phyloP scores from a whole-genome alignment of 495 filamentous ascomycete species.

The Massariosphaeria phaeospora region DNA sequence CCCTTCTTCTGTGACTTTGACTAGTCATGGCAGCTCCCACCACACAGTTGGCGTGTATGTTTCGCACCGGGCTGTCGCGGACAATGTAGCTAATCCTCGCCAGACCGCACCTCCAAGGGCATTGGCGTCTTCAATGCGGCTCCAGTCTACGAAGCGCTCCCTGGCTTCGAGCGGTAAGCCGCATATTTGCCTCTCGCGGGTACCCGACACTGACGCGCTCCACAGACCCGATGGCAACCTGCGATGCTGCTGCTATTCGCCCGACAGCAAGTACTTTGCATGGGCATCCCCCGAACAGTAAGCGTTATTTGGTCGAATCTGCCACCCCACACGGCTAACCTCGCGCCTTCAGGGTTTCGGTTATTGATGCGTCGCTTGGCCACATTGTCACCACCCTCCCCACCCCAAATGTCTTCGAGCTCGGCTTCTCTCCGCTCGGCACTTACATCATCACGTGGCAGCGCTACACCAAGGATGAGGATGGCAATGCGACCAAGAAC shows the following conservation, averaged over 20 bases:
- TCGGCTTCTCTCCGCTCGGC: conserved; percentile 88
- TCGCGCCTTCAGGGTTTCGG: conserved; percentile 60
- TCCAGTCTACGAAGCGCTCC: conserved; percentile 77
- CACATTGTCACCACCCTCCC: conserved; percentile 68
- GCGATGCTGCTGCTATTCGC: conserved; percentile 90
- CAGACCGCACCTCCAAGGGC: conserved; percentile 88
- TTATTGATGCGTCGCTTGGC: conserved; percentile 77
- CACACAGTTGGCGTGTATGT: conserved; percentile 81
- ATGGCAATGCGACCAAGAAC: conserved; percentile 89
- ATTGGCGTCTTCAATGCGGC: conserved; percentile 89
- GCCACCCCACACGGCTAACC: conserved; percentile 7
- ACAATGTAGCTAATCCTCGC: too few species aligned
- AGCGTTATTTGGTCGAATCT: conserved; percentile 14
- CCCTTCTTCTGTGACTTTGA: conserved; percentile 61
- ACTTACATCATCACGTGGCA: conserved; percentile 97
- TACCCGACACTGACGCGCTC: conserved; percentile 31
- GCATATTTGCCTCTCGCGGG: neutral
- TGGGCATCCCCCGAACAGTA: conserved; percentile 85
- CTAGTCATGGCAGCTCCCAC: conserved; percentile 83
- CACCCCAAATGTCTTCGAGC: conserved; percentile 79
- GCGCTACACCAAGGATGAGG: conserved; percentile 82
- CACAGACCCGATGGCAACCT: conserved; percentile 83
- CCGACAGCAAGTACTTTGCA: conserved; percentile 89
- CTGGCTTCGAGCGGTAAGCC: conserved; percentile 68
- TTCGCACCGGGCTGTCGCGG: too few species aligned